Evolutionary conservation across 495 filamentous ascomycete species (phyloP).

Genomic region (Pseudotulostoma volvatum): DNA sequence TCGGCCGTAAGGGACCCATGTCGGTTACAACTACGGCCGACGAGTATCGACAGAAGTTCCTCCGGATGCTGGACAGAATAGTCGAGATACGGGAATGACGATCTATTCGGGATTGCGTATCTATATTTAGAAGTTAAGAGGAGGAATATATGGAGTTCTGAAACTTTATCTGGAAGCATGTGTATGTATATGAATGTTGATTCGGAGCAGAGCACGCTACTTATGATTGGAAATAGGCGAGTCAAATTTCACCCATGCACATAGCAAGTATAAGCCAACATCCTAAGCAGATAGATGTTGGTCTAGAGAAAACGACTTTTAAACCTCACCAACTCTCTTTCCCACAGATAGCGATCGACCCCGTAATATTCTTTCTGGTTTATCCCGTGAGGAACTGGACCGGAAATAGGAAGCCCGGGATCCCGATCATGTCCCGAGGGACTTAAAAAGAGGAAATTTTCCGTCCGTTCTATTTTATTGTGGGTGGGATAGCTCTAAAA

Average conservation of each 20-base stretch:
- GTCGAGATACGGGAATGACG: slow-evolving; percentile 29
- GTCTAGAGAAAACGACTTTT: too few species aligned
- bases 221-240: too few species aligned
- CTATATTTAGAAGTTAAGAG: too few species aligned
- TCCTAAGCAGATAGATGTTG: too few species aligned
- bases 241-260: too few species aligned
- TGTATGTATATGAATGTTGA: background rate
- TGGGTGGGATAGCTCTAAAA: slow-evolving; percentile 42
- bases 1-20: slow-evolving; percentile 45
- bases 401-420: background rate
- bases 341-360: too few species aligned
- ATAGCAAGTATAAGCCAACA: too few species aligned
- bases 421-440: too few species aligned
- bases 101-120: background rate
- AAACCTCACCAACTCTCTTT: too few species aligned
- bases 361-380: background rate
- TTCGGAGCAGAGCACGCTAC: background rate
- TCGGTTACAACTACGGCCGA: slow-evolving; percentile 49
- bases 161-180: background rate
- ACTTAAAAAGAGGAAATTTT: background rate
- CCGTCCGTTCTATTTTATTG: background rate
- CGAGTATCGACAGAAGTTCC: slow-evolving; percentile 49
- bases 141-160: too few species aligned
- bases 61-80: slow-evolving; percentile 41
- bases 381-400: background rate